These are phyloP conservation scores for Talaromyces liani DNA, from an alignment of 495 filamentous ascomycete species.

Conservation along the genomic window DNA sequence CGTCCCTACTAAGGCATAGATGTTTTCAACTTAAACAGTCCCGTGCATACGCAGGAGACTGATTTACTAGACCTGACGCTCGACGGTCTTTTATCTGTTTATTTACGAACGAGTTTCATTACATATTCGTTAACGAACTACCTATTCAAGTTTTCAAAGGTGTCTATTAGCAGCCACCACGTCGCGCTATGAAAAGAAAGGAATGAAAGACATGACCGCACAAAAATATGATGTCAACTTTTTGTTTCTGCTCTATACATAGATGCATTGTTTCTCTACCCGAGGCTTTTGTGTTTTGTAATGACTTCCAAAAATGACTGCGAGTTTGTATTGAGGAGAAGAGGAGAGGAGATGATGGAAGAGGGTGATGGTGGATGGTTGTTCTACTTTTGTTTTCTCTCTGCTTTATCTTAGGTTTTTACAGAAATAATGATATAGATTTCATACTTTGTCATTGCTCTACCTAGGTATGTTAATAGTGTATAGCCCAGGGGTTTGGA, in stretches of 20 bases:
- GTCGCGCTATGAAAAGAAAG: background rate
- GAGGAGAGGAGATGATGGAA: background rate
- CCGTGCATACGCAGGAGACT: background rate
- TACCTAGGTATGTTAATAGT: too few relatives aligned
- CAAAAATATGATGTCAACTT: background rate
- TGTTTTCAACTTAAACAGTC: background rate
- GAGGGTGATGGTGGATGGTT: background rate
- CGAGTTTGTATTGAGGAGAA: background rate
- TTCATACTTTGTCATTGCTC: background rate
- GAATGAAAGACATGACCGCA: background rate
- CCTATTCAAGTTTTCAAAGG: background rate
- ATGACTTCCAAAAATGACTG: background rate
- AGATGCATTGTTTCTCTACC: background rate
- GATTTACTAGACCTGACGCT: background rate
- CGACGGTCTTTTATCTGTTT: background rate
- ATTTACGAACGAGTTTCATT: background rate
- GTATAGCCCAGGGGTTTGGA: too few relatives aligned
- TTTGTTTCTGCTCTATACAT: background rate
- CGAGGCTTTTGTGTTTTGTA: background rate
- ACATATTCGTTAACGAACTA: background rate
- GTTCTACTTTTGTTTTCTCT: background rate
- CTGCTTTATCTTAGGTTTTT: background rate
- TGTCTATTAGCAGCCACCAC: background rate
- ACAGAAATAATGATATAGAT: slow-evolving; percentile 3
- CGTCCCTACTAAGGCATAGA: slow-evolving; percentile 13